Conservation (phyloP, 2,329 filamentous ascomycete species). For the Alternaria incomplexa region DNA sequence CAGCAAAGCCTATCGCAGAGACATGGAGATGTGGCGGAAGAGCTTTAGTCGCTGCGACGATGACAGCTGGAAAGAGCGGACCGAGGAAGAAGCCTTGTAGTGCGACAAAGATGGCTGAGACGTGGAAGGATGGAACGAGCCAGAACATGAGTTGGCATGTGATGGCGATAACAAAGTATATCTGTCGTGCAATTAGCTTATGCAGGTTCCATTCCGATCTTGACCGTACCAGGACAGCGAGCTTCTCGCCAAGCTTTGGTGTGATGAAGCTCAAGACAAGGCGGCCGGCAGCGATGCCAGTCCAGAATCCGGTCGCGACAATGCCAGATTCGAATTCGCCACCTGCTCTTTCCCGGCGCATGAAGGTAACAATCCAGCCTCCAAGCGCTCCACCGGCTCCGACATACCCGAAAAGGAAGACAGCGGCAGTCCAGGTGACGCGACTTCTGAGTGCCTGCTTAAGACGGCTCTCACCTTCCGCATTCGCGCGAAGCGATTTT, state of each 20-base stretch:
- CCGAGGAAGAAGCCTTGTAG: conserved; percentile 79
- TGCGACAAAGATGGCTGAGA: conserved; percentile 71
- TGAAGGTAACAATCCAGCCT: conserved; percentile 83
- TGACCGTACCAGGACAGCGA: conserved; percentile 48
- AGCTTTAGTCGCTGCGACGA: conserved; percentile 74
- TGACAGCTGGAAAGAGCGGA: conserved; percentile 74
- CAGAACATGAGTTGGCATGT: conserved; percentile 74
- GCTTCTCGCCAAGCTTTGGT: conserved; percentile 71
- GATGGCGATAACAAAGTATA: conserved; percentile 68
- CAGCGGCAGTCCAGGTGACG: conserved; percentile 70
- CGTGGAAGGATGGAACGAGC: conserved; percentile 75
- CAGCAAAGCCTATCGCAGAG: conserved; percentile 75
- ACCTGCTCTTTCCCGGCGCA: conserved; percentile 74
- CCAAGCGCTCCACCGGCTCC: conserved; percentile 76
- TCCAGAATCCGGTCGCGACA: conserved; percentile 79
- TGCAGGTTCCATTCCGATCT: conserved; percentile 42
- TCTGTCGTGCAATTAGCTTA: conserved; percentile 41
- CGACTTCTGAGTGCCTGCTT: conserved; percentile 54
- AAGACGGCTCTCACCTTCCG: conserved; percentile 54
- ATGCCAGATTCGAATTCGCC: conserved; percentile 73
- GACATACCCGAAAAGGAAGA: conserved; percentile 78
- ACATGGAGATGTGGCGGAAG: conserved; percentile 77
- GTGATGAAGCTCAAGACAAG: conserved; percentile 77
- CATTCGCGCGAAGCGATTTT: conserved; percentile 48
- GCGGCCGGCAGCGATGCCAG: conserved; percentile 75